phyloP scores from a whole-genome alignment of 176 grass and related monocot genomes.

The Zoysia pacifica region DNA sequence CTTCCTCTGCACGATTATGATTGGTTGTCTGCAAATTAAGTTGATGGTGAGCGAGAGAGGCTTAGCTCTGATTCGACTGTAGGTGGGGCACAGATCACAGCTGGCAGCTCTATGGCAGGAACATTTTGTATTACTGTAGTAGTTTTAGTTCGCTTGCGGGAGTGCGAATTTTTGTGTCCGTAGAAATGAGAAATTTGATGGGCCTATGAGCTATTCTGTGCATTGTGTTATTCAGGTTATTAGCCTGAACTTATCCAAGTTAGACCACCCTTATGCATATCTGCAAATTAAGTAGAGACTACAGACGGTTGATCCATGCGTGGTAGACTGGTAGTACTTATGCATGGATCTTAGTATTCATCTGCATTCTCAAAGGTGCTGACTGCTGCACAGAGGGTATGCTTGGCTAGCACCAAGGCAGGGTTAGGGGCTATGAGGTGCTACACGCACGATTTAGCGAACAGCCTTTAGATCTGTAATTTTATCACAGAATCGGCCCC shows the following conservation, averaged over 20 bases:
- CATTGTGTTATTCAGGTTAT: background rate
- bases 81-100: background rate
- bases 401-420: background rate
- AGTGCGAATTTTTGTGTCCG: background rate
- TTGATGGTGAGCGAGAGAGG: background rate
- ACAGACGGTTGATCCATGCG: background rate
- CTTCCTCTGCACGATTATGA: background rate
- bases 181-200: background rate
- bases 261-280: background rate
- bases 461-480: background rate
- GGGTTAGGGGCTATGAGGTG: background rate
- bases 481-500: background rate
- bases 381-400: too few relatives aligned
- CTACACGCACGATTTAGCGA: background rate
- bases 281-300: background rate
- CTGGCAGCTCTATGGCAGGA: background rate
- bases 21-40: background rate
- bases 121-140: background rate
- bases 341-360: background rate
- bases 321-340: background rate
- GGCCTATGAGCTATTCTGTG: background rate
- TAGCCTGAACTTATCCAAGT: background rate
- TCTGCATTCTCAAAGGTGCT: background rate
- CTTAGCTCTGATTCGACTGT: background rate
- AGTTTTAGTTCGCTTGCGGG: conserved; percentile 17